Conservation (phyloP, 768 basidiomycete species). For the Pulveroboletus sp. region DNA sequence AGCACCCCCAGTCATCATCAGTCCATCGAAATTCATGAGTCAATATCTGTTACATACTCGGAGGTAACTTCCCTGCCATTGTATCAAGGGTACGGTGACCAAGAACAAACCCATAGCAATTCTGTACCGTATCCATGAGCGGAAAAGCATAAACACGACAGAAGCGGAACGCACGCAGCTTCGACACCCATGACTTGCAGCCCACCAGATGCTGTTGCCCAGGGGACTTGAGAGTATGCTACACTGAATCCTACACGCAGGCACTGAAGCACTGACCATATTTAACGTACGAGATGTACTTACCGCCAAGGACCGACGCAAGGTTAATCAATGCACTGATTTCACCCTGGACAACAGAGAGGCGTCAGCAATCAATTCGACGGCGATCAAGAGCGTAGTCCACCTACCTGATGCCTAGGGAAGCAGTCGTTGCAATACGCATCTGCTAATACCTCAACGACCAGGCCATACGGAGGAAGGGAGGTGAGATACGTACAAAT, state of each 20-base stretch:
- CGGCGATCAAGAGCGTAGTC: too few relatives aligned
- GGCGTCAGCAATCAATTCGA: not conserved
- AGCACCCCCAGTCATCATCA: not conserved
- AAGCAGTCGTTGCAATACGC: slow-evolving; percentile 40
- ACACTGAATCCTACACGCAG: slow-evolving; percentile 31
- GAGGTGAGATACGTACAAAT: slow-evolving; percentile 29
- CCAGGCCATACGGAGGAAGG: not conserved
- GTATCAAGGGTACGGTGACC: slow-evolving; percentile 36
- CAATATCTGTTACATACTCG: slow-evolving; percentile 27
- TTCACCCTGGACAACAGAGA: slow-evolving; percentile 35
- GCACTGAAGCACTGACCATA: not conserved
- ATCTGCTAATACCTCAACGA: slow-evolving; percentile 20
- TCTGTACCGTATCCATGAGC: slow-evolving; percentile 16
- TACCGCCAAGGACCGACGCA: slow-evolving; percentile 32
- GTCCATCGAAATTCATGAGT: not conserved
- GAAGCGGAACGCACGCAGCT: slow-evolving; percentile 30
- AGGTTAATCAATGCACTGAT: slow-evolving; percentile 44
- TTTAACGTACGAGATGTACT: not conserved
- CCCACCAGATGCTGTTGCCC: slow-evolving; percentile 35
- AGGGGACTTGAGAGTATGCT: slow-evolving; percentile 41
- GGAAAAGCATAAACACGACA: not conserved
- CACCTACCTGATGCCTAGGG: slow-evolving; percentile 29
- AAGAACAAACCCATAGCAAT: slow-evolving; percentile 35
- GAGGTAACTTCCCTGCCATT: slow-evolving; percentile 32
- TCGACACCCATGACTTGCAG: slow-evolving; percentile 37